phyloP scores from a whole-genome alignment of 768 basidiomycete genomes.

The Dacryopinax spathularia region DNA sequence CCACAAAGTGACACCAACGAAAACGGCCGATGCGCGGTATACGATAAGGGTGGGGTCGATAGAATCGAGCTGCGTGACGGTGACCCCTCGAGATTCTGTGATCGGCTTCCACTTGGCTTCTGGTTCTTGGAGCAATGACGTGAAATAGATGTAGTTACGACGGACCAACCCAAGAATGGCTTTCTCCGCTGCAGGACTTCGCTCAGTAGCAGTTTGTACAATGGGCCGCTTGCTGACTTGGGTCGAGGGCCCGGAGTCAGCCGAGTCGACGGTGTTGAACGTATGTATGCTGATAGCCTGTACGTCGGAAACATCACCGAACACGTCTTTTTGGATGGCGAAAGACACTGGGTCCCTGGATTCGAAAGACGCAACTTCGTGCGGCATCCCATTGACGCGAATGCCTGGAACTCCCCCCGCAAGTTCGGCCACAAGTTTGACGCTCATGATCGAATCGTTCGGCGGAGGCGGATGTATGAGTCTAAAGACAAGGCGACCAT shows the following conservation, averaged over 20 bases:
- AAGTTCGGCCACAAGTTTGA: constrained; percentile 63
- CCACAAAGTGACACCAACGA: constrained; percentile 92
- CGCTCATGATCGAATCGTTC: constrained; percentile 67
- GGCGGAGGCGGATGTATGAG: constrained; percentile 57
- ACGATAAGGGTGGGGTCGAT: constrained; percentile 95
- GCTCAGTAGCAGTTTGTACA: constrained; percentile 25
- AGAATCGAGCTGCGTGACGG: constrained; percentile 87
- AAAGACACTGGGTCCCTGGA: constrained; percentile 51
- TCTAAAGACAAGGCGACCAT: constrained; percentile 33
- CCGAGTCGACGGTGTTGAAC: neutral
- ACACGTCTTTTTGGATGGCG: constrained; percentile 43
- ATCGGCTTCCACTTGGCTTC: constrained; percentile 83
- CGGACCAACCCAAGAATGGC: constrained; percentile 73
- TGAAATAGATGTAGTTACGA: constrained; percentile 95
- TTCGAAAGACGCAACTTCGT: constrained; percentile 46
- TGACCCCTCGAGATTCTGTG: constrained; percentile 77
- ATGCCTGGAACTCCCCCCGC: constrained; percentile 60
- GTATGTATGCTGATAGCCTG: constrained; percentile 52
- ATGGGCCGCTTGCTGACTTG: neutral
- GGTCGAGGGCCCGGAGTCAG: neutral
- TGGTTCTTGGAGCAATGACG: constrained; percentile 89
- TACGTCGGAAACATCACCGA: constrained; percentile 61
- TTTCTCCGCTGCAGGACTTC: constrained; percentile 51
- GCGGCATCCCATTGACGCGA: constrained; percentile 74
- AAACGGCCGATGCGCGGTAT: constrained; percentile 90